A percentile compares a stretch with the other conserved stretches of the same genome.
Conservation (phyloP, 2,329 filamentous ascomycete genomes). For the Bipolaris gigantea region DNA sequence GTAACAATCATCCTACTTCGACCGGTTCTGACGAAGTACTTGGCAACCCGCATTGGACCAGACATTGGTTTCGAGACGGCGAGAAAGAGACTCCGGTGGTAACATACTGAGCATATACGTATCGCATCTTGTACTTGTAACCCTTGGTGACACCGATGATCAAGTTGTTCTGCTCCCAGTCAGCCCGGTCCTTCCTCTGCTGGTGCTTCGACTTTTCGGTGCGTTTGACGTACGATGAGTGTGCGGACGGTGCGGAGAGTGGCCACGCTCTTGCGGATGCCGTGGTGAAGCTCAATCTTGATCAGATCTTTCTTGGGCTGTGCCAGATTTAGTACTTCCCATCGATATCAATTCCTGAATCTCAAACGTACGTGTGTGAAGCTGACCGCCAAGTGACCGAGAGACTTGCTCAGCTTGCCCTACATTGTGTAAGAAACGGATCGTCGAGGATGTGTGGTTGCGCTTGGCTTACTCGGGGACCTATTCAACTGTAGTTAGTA, state of each 20-base stretch:
- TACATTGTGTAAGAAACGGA: conserved; percentile 32
- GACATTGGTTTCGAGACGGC: background rate
- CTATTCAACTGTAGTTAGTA: conserved; percentile 26
- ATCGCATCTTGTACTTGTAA: conserved; percentile 99
- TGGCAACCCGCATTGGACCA: conserved; percentile 2
- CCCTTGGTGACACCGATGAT: conserved; percentile 98
- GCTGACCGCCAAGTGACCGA: conserved; percentile 93
- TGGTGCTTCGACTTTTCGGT: background rate
- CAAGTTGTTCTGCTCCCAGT: conserved; percentile 72
- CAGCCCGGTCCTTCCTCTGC: conserved; percentile 19
- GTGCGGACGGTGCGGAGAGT: conserved; percentile 97
- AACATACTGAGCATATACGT: conserved; percentile 87
- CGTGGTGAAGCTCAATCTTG: conserved; percentile 98
- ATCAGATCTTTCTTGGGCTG: conserved; percentile 78
- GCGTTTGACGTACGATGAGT: conserved; percentile 63
- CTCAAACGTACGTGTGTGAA: conserved; percentile 66
- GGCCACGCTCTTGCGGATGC: conserved; percentile 95
- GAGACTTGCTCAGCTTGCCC: conserved; percentile 96
- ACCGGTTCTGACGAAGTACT: background rate
- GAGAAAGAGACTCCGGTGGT: background rate
- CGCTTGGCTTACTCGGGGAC: conserved; percentile 36
- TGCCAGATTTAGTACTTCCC: conserved; percentile 21
- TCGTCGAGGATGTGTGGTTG: conserved; percentile 9
- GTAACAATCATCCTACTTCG: background rate
- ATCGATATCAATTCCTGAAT: background rate